A percentile compares a stretch with the other conserved stretches of the same genome.
phyloP scores from a whole-genome alignment of 2,329 filamentous ascomycete species.

The Leptographium galeiforme region DNA sequence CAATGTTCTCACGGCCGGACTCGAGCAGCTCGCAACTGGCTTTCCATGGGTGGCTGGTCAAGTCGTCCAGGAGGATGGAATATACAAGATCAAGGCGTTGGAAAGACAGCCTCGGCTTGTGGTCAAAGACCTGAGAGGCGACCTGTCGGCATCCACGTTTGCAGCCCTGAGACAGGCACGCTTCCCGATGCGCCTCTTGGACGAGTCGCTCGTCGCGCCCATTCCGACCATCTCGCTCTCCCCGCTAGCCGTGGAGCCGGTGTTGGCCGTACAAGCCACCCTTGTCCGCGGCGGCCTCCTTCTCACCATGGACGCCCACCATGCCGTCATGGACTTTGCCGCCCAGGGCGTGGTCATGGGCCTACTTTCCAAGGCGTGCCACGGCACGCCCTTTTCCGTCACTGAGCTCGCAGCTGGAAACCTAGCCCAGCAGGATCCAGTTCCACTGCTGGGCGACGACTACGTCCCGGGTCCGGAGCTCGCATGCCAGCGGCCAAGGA shows the following conservation, averaged over 20 bases:
- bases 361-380: slow-evolving; percentile 35
- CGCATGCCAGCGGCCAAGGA: not conserved
- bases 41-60: slow-evolving; percentile 36
- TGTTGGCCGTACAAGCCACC: slow-evolving; percentile 23
- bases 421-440: slow-evolving; percentile 19
- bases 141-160: slow-evolving; percentile 23
- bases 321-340: slow-evolving; percentile 13
- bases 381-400: slow-evolving; percentile 26
- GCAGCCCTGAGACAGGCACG: slow-evolving; percentile 20
- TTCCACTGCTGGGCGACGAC: slow-evolving; percentile 23
- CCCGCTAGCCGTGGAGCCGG: slow-evolving; percentile 20
- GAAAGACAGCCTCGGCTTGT: slow-evolving; percentile 20
- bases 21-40: slow-evolving; percentile 21
- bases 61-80: slow-evolving; percentile 22
- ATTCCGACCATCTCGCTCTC: slow-evolving; percentile 25
- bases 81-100: slow-evolving; percentile 4
- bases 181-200: slow-evolving; percentile 35
- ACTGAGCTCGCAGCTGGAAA: slow-evolving; percentile 25
- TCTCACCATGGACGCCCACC: slow-evolving; percentile 11
- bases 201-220: slow-evolving; percentile 19
- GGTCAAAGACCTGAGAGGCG: slow-evolving; percentile 28
- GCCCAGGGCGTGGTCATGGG: slow-evolving; percentile 12
- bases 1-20: slow-evolving; percentile 20
- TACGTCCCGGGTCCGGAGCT: not conserved
- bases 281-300: slow-evolving; percentile 12